These are phyloP conservation scores for Handroanthus guayacan DNA, from an alignment of 257 asterid species.

Conservation along the genomic window DNA sequence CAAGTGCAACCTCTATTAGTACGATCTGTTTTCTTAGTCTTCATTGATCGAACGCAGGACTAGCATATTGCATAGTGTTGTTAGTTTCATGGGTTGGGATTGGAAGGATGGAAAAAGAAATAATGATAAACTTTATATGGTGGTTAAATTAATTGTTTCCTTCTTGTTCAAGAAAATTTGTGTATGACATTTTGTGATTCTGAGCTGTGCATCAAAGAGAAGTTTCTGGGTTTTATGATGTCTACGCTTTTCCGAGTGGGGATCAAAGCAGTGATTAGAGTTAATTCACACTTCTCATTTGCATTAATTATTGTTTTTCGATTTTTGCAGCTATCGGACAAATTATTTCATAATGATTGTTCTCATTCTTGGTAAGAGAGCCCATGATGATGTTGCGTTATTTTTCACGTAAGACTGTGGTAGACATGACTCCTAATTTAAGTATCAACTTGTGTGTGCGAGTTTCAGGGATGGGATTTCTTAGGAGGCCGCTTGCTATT, in stretches of 20 bases:
- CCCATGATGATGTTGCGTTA: background rate
- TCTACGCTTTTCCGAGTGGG: background rate
- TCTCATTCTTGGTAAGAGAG: slow-evolving; percentile 77
- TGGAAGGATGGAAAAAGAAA: background rate
- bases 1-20: slow-evolving; percentile 98
- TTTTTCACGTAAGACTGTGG: background rate
- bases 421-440: slow-evolving; percentile 24
- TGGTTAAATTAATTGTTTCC: slow-evolving; percentile 25
- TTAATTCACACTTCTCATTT: background rate
- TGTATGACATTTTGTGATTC: slow-evolving; percentile 23
- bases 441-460: slow-evolving; percentile 23
- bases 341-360: slow-evolving; percentile 84
- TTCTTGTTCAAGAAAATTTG: background rate
- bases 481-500: slow-evolving; percentile 82
- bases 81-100: slow-evolving; percentile 14
- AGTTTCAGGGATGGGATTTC: slow-evolving; percentile 82
- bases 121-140: background rate
- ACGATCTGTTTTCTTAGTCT: slow-evolving; percentile 35
- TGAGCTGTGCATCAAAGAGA: background rate
- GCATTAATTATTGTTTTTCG: background rate
- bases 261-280: background rate
- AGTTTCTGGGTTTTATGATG: slow-evolving; percentile 22
- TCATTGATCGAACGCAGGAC: background rate
- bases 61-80: background rate
- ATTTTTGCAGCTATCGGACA: slow-evolving; percentile 83